Percentiles rank a stretch among this genome's conserved stretches.
Evolutionary conservation across 768 basidiomycete genomes (phyloP).

Genomic region (Naganishia antarctica): DNA sequence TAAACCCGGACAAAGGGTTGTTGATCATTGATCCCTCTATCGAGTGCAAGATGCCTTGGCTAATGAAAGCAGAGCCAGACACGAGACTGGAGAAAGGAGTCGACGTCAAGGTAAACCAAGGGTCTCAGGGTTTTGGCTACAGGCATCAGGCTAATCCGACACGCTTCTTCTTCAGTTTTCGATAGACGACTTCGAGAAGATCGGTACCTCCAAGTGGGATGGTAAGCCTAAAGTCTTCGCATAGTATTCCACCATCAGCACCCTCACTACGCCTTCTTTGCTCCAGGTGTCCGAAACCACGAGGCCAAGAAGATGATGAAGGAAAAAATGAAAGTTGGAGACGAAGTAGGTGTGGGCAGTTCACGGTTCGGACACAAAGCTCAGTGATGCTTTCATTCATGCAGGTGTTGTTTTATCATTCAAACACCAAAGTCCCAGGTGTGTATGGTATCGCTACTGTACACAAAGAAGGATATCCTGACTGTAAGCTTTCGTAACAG

Average conservation of each 20-base stretch:
- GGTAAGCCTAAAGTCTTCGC: conserved; percentile 29
- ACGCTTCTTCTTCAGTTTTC: conserved; percentile 8
- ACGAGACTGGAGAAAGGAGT: conserved; percentile 48
- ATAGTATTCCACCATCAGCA: background rate
- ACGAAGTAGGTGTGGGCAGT: conserved; percentile 33
- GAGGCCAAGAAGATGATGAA: conserved; percentile 49
- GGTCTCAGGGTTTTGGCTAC: background rate
- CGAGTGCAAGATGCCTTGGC: conserved; percentile 31
- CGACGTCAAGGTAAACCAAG: conserved; percentile 50
- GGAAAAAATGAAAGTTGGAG: conserved; percentile 45
- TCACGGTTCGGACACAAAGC: background rate
- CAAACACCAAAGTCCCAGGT: conserved; percentile 44
- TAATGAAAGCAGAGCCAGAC: conserved; percentile 51
- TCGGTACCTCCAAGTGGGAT: conserved; percentile 45
- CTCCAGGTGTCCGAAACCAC: conserved; percentile 47
- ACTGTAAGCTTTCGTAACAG: conserved; percentile 58
- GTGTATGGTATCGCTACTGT: conserved; percentile 56
- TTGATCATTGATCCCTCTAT: background rate
- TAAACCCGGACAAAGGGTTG: no score
- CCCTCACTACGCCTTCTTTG: background rate
- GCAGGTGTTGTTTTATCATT: conserved; percentile 48
- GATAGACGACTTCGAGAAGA: conserved; percentile 47
- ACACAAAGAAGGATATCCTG: conserved; percentile 78
- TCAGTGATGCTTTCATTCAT: background rate
- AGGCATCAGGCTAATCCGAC: background rate